Evolutionary conservation across 2,329 filamentous ascomycete species (phyloP).

Genomic region (Graphilbum fragrans): DNA sequence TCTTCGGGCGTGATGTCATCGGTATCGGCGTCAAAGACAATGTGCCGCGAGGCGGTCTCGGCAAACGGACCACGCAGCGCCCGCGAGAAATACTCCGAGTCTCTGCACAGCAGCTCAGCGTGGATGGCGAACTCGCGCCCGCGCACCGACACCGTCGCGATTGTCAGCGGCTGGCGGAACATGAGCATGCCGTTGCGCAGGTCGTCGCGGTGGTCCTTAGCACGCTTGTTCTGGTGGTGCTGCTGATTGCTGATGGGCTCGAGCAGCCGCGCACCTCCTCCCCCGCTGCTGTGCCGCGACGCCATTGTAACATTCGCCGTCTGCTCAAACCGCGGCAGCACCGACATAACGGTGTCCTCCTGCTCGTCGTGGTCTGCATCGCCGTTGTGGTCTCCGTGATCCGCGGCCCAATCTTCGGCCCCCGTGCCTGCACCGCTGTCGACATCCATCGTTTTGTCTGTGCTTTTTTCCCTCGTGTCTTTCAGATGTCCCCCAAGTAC

Average conservation of each 20-base stretch:
- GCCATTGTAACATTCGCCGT: neutral
- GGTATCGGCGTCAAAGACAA: slow-evolving; percentile 9
- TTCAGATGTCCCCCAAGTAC: too few species aligned
- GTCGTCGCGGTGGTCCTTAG: neutral
- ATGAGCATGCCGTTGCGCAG: neutral
- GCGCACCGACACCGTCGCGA: slow-evolving; percentile 10
- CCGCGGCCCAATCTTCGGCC: slow-evolving; percentile 4
- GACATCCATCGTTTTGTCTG: slow-evolving; percentile 6
- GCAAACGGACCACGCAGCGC: slow-evolving; percentile 10
- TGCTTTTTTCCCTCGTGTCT: too few species aligned
- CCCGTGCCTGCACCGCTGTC: slow-evolving; percentile 1
- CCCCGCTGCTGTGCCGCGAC: too few species aligned
- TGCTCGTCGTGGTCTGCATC: too few species aligned
- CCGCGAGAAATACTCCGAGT: slow-evolving; percentile 11
- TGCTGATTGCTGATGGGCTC: too few species aligned
- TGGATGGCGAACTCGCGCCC: slow-evolving; percentile 9
- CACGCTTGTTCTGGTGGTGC: neutral
- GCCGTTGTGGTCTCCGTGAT: neutral
- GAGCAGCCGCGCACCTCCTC: too few species aligned
- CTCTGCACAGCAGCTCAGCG: slow-evolving; percentile 8
- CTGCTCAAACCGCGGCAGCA: neutral
- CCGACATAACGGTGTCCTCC: neutral
- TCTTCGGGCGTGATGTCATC: slow-evolving; percentile 7
- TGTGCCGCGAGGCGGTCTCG: slow-evolving; percentile 9
- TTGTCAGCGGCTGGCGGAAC: slow-evolving; percentile 5